Conservation (phyloP, 306 rosid genomes). For the Rubus idaeus region DNA sequence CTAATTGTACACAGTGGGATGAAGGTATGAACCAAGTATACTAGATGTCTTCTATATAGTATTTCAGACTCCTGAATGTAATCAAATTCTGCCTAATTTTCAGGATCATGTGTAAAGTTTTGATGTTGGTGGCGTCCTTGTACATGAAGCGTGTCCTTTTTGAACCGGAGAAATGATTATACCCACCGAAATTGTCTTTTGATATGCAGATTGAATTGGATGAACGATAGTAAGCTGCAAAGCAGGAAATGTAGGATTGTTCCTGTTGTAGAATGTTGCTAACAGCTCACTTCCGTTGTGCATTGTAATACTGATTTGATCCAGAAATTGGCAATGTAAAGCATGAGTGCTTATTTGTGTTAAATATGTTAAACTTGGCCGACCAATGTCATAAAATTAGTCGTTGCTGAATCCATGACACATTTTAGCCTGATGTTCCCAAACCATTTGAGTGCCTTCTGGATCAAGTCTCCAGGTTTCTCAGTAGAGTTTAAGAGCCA, state of each 20-base stretch:
- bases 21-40: slow-evolving; percentile 29
- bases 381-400: not conserved
- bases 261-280: not conserved
- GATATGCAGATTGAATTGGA: not conserved
- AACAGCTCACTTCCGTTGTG: no score
- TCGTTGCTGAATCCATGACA: not conserved
- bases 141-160: not conserved
- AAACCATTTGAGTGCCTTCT: no score
- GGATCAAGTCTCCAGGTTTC: no score
- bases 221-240: not conserved
- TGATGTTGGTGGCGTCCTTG: slow-evolving; percentile 8
- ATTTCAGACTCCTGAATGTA: not conserved
- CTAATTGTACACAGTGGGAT: slow-evolving; percentile 21
- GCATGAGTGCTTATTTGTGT: not conserved
- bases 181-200: not conserved
- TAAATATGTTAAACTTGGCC: not conserved
- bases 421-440: not conserved
- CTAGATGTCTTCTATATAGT: not conserved
- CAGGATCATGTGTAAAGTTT: slow-evolving; percentile 1
- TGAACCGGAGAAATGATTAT: not conserved
- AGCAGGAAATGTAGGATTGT: not conserved
- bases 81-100: not conserved
- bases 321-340: not conserved
- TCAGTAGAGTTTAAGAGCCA: no score
- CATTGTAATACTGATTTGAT: not conserved